phyloP scores from a whole-genome alignment of 352 stramenopile species.

The Blastocystis sp. region DNA sequence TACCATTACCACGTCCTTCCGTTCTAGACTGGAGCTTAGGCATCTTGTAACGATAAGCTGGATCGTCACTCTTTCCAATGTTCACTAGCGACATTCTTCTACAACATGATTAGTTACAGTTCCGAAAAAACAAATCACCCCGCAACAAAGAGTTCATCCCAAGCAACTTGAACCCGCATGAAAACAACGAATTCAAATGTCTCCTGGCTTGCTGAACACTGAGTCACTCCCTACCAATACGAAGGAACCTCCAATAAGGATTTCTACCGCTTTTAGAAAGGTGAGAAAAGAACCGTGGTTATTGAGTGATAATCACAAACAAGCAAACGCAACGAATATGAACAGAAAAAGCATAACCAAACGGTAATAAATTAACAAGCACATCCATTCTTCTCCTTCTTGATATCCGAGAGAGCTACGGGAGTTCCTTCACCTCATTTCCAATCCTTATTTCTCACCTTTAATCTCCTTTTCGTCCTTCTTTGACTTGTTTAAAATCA shows the following conservation, averaged over 20 bases:
- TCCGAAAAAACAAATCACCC: no score
- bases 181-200: no score
- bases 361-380: constrained; percentile 40
- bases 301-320: no score
- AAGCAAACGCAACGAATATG: no score
- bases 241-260: no score
- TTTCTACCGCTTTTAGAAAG: no score
- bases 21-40: constrained; percentile 87
- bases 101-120: background rate
- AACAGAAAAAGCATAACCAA: no score
- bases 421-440: background rate
- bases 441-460: background rate
- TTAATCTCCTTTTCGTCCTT: constrained; percentile 26
- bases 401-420: background rate
- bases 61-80: constrained; percentile 69
- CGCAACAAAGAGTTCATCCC: no score
- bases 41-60: constrained; percentile 98
- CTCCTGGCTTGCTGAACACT: no score
- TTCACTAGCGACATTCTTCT: constrained; percentile 59
- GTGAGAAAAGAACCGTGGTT: no score
- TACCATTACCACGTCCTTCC: constrained; percentile 95
- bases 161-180: no score
- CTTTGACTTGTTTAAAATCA: constrained; percentile 59
- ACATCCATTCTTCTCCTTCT: constrained; percentile 39
- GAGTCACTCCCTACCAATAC: no score